Evolutionary conservation across 805 yeast genomes (phyloP).

Genomic region (Candida nonsorbophila): DNA sequence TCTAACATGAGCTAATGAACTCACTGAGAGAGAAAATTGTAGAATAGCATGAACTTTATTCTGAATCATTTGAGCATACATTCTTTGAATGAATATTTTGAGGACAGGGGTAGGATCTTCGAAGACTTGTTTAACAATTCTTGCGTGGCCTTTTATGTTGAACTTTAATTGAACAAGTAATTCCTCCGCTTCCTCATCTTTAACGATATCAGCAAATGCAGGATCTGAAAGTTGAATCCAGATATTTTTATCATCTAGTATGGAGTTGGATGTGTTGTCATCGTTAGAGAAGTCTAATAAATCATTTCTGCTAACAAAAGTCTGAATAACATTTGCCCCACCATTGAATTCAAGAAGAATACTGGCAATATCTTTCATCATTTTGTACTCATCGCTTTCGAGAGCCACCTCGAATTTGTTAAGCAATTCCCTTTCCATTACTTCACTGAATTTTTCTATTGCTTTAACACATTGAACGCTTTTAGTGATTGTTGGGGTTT

Average conservation of each 20-base stretch:
- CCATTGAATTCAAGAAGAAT: slow-evolving; percentile 77
- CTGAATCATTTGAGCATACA: slow-evolving; percentile 68
- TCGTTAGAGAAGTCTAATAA: slow-evolving; percentile 48
- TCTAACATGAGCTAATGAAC: slow-evolving; percentile 71
- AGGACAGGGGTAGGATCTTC: slow-evolving; percentile 64
- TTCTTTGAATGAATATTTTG: slow-evolving; percentile 64
- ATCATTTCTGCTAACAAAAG: slow-evolving; percentile 76
- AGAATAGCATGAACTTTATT: slow-evolving; percentile 53
- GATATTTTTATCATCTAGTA: slow-evolving; percentile 38
- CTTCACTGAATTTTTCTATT: slow-evolving; percentile 69
- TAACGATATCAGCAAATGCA: slow-evolving; percentile 38
- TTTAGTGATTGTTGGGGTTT: slow-evolving; percentile 46
- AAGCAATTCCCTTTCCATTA: slow-evolving; percentile 67
- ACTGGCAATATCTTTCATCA: slow-evolving; percentile 71
- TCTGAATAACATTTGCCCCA: slow-evolving; percentile 75
- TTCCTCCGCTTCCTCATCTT: slow-evolving; percentile 48
- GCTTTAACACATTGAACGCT: slow-evolving; percentile 29
- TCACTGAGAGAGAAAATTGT: slow-evolving; percentile 55
- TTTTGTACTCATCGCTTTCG: slow-evolving; percentile 58
- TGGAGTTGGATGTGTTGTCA: slow-evolving; percentile 13
- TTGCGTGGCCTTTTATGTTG: slow-evolving; percentile 66
- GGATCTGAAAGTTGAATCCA: slow-evolving; percentile 67
- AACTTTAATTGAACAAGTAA: slow-evolving; percentile 50
- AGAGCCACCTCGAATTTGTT: slow-evolving; percentile 72
- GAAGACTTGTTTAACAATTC: slow-evolving; percentile 69